Conservation (phyloP, 2,329 filamentous ascomycete species). For the Trichoderma sp. region DNA sequence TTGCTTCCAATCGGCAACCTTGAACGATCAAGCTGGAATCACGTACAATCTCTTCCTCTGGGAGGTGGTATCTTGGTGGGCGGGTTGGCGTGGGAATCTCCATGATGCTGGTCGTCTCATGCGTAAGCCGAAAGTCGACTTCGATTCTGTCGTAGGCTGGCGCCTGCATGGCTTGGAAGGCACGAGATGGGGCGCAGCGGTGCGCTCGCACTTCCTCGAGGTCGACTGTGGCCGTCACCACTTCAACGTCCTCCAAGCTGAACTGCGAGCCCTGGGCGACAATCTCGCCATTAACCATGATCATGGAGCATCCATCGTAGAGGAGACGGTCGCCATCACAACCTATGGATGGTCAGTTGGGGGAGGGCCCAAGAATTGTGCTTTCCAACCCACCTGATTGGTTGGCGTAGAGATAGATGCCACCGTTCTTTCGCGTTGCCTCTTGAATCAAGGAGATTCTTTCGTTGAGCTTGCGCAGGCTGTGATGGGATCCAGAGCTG, state of each 20-base stretch:
- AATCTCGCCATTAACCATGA: conserved; percentile 57
- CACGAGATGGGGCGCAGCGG: conserved; percentile 18
- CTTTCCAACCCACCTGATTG: background rate
- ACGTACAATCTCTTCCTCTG: conserved; percentile 64
- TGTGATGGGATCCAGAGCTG: conserved; percentile 42
- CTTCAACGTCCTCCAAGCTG: conserved; percentile 65
- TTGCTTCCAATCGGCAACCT: background rate
- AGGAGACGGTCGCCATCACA: conserved; percentile 10
- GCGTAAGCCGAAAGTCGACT: conserved; percentile 29
- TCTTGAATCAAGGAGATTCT: conserved; percentile 66
- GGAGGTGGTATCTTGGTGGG: conserved; percentile 52
- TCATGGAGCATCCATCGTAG: conserved; percentile 54
- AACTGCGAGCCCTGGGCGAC: conserved; percentile 67
- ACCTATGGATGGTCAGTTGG: background rate
- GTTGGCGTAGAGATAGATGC: conserved; percentile 55
- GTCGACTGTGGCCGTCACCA: conserved; percentile 66
- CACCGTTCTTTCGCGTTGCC: conserved; percentile 64
- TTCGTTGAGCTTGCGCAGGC: conserved; percentile 66
- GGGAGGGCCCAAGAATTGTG: background rate
- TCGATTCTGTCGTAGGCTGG: conserved; percentile 30
- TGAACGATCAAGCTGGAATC: no score
- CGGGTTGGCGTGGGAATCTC: conserved; percentile 26
- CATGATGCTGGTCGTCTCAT: conserved; percentile 35
- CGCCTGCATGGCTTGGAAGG: conserved; percentile 28
- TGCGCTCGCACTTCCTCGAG: conserved; percentile 66